Conservation (phyloP, 768 basidiomycete genomes). For the Leccinum sublutescens region DNA sequence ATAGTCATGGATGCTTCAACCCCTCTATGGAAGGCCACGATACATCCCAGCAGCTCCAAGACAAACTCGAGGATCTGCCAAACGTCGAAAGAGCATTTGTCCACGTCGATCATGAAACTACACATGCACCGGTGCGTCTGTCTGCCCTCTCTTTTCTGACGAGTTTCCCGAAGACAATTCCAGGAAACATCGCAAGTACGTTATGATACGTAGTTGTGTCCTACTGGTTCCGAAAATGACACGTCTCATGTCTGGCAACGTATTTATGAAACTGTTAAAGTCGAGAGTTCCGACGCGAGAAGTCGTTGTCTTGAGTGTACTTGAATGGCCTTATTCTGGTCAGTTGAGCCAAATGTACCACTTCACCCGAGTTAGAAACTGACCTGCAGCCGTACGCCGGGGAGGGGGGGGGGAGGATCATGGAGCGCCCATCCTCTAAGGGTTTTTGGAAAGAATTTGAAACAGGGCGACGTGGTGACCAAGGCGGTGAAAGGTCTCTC, state of each 20-base stretch:
- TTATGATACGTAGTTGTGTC: slow-evolving; percentile 9
- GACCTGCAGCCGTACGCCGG: slow-evolving; percentile 58
- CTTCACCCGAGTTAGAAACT: slow-evolving; percentile 43
- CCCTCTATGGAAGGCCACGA: slow-evolving; percentile 90
- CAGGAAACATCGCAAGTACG: slow-evolving; percentile 45
- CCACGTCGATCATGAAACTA: slow-evolving; percentile 92
- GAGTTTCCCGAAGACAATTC: background rate
- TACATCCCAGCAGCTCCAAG: slow-evolving; percentile 78
- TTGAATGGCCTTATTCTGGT: too few relatives aligned
- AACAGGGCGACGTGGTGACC: slow-evolving; percentile 72
- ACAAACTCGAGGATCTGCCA: slow-evolving; percentile 85
- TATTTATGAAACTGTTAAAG: too few relatives aligned
- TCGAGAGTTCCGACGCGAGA: too few relatives aligned
- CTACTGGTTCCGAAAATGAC: background rate
- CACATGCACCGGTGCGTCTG: slow-evolving; percentile 60
- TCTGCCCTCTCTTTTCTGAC: background rate
- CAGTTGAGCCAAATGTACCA: slow-evolving; percentile 4
- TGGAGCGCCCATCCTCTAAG: slow-evolving; percentile 4
- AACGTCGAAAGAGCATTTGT: slow-evolving; percentile 93
- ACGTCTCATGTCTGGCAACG: background rate
- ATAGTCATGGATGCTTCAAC: slow-evolving; percentile 90
- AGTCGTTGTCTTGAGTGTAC: too few relatives aligned
- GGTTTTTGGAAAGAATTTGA: slow-evolving; percentile 73
- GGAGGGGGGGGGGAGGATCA: slow-evolving; percentile 21
- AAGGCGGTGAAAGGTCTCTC: slow-evolving; percentile 81